A percentile compares a stretch with the other conserved stretches of the same genome.
These are phyloP conservation scores for Hirsutella thompsonii DNA, from an alignment of 2,329 filamentous ascomycete species.

Conservation along the genomic window DNA sequence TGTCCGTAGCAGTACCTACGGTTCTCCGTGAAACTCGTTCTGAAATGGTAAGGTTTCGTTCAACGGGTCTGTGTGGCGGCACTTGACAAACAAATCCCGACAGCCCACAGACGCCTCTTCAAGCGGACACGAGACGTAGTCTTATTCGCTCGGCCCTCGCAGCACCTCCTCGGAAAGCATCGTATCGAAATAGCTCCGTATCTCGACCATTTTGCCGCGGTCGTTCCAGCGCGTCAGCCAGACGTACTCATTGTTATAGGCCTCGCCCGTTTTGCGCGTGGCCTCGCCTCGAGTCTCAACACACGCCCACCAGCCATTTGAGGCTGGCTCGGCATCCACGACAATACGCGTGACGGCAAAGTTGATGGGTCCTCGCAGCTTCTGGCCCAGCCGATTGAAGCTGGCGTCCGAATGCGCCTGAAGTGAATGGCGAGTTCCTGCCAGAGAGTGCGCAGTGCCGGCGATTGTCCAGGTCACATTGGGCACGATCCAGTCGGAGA, in stretches of 20 bases:
- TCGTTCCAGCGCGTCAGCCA: slow-evolving; percentile 12
- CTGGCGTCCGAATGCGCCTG: slow-evolving; percentile 8
- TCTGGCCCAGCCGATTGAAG: slow-evolving; percentile 8
- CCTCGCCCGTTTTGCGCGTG: slow-evolving; percentile 7
- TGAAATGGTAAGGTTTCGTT: not conserved
- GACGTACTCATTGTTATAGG: slow-evolving; percentile 13
- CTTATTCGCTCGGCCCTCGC: not conserved
- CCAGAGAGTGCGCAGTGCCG: slow-evolving; percentile 11
- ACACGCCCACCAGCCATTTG: slow-evolving; percentile 11
- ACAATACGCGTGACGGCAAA: slow-evolving; percentile 9
- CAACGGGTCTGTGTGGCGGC: no score
- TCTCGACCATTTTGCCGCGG: slow-evolving; percentile 11
- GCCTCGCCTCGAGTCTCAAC: slow-evolving; percentile 10
- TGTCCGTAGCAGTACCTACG: no score
- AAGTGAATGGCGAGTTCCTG: slow-evolving; percentile 9
- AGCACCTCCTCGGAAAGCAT: slow-evolving; percentile 9
- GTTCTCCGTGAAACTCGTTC: no score
- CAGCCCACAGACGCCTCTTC: no score
- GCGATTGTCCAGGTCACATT: slow-evolving; percentile 12
- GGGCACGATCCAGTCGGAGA: slow-evolving; percentile 7
- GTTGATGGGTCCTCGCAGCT: slow-evolving; percentile 9
- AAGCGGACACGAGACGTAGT: not conserved
- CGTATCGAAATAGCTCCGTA: slow-evolving; percentile 12
- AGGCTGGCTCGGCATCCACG: slow-evolving; percentile 8
- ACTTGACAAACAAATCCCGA: no score